Evolutionary conservation across 1,284 basidiomycete genomes (phyloP), one percentile per base, ranked within the genome.

Genomic region (Melanopsichium pennsylvanicum): DNA sequence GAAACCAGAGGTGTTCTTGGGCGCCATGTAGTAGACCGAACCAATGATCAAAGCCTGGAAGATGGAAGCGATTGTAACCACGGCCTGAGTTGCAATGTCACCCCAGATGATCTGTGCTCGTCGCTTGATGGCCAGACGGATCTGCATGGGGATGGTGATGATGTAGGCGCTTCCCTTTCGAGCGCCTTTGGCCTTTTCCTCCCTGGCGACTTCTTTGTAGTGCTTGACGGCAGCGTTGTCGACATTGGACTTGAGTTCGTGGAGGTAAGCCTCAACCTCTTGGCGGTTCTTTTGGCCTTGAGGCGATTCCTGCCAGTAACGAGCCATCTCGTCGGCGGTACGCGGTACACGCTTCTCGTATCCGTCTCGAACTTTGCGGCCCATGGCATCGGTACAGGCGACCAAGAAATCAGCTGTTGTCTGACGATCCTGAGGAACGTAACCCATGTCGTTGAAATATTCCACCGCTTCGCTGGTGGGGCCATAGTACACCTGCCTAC

Each of bases 11-110:
- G 92, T 91, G 5, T 83, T 81, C 15, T 87, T 83, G 0, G 87
- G 84, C 42, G 89, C 82, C 5, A 86, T 84, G 62, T 88, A 84
- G 84, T 91, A 95, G 29, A 89, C 85, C 0, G 89, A 90, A 11
- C 92, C 91, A 54, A 89, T 84, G 68, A 92, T 89, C 51, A 91
- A 76, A 9, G 85, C 88, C 80, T 90, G 88, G 64, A 70, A 78
- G 19, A 66, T 46, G 19, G 48, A 72, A 48, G 70, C 75, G 27
- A 83, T 61, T 12, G 74, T 73, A 29, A 76, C 73, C 35, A 81
- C 74, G 21, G 75, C 26, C 39, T 76, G 70, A 0, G 85, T 82
- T 47, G 76, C 83, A 33, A 84, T 72, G 50, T 86, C 86, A 1
- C 90, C 90, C 38, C 83, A 81, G 21, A 89, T 75, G 69, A 91